phyloP scores from a whole-genome alignment of 176 grass and related monocot genomes.

The Aegilops longissima region DNA sequence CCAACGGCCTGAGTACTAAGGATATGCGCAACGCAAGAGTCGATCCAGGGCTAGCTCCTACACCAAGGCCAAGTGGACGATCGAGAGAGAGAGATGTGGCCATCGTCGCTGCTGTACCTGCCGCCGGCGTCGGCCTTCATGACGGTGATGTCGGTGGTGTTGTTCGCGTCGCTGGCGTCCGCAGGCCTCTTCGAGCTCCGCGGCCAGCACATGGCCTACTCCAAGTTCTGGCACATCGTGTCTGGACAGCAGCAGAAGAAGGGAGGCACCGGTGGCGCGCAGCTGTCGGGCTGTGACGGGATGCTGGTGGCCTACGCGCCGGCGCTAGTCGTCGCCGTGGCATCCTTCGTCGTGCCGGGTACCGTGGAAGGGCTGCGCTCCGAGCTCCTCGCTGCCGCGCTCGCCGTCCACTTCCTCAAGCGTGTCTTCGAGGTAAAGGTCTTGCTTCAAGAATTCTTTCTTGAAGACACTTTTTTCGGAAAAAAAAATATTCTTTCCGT shows the following conservation, averaged over 20 bases:
- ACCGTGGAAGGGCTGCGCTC: constrained; percentile 32
- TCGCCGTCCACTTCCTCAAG: constrained; percentile 72
- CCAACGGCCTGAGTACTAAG: background rate
- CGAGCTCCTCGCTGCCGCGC: constrained; percentile 37
- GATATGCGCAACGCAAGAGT: constrained; percentile 3
- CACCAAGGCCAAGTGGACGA: background rate
- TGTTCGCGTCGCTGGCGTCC: constrained; percentile 28
- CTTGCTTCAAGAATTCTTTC: background rate
- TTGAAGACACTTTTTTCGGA: no score
- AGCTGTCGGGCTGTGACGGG: constrained; percentile 36
- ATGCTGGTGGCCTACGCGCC: constrained; percentile 77
- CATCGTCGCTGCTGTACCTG: constrained; percentile 42
- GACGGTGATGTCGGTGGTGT: constrained; percentile 45
- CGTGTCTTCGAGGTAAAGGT: constrained; percentile 63
- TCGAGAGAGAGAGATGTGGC: constrained; percentile 2
- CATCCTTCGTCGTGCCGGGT: constrained; percentile 47
- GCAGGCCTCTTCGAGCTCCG: constrained; percentile 47
- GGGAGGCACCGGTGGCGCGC: background rate
- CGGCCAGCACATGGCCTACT: constrained; percentile 58
- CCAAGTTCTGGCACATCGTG: constrained; percentile 73
- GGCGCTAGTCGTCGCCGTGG: constrained; percentile 39
- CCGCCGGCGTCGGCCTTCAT: constrained; percentile 43
- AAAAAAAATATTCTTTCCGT: no score
- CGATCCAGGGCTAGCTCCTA: background rate
- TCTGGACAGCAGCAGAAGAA: background rate